phyloP scores from a whole-genome alignment of 441 rosid genomes.

The Mallotus repandus region DNA sequence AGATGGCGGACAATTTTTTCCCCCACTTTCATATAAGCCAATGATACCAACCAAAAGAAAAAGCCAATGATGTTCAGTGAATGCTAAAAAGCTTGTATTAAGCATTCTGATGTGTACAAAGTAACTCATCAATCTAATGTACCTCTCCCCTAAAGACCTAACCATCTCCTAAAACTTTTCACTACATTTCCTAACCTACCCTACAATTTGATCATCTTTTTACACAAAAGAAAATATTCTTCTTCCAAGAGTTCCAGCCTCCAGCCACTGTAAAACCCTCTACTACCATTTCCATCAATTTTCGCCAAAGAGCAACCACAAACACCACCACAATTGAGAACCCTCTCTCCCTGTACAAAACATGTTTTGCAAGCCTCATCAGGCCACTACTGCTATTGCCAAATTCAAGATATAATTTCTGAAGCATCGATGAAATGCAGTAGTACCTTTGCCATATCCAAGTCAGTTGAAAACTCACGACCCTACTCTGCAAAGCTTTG shows the following conservation, averaged over 20 bases:
- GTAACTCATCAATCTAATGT: slow-evolving; percentile 32
- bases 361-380: slow-evolving; percentile 12
- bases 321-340: slow-evolving; percentile 21
- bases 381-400: slow-evolving; percentile 2
- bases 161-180: slow-evolving; percentile 17
- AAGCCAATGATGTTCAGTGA: neutral
- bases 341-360: slow-evolving; percentile 35
- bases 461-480: neutral
- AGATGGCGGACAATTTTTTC: neutral
- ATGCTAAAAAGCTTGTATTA: slow-evolving; percentile 33
- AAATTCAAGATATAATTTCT: neutral
- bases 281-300: slow-evolving; percentile 6
- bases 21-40: neutral
- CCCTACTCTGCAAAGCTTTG: slow-evolving; percentile 10
- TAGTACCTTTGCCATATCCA: slow-evolving; percentile 27
- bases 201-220: slow-evolving; percentile 21
- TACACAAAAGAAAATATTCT: slow-evolving; percentile 18
- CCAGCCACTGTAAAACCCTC: slow-evolving; percentile 7
- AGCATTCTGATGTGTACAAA: slow-evolving; percentile 40
- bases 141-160: slow-evolving; percentile 16
- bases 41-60: neutral
- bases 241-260: slow-evolving; percentile 13
- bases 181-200: slow-evolving; percentile 26
- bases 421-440: slow-evolving; percentile 7
- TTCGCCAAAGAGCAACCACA: slow-evolving; percentile 12